These are phyloP conservation scores for Boletus rubropictus DNA, from an alignment of 768 basidiomycete genomes.

Conservation along the genomic window DNA sequence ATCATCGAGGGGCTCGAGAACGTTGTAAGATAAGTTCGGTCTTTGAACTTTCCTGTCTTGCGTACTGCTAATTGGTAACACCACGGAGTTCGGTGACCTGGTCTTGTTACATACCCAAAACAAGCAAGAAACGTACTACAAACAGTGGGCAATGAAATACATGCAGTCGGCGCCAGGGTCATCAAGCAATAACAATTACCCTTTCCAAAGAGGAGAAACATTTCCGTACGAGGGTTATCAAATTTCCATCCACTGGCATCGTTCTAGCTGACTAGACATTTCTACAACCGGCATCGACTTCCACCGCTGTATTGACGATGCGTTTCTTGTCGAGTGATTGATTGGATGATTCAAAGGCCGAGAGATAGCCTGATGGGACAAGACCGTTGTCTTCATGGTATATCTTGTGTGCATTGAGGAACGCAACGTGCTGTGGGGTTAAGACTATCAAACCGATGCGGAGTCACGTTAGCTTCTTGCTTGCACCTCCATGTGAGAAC, in stretches of 20 bases:
- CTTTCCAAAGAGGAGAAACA: constrained; percentile 7
- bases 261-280: constrained; percentile 11
- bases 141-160: constrained; percentile 1
- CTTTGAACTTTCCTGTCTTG: not conserved
- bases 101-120: not conserved
- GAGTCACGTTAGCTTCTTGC: constrained; percentile 9
- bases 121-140: constrained; percentile 15
- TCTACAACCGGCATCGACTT: not conserved
- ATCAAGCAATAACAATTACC: not conserved
- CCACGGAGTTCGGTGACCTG: not conserved
- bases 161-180: not conserved
- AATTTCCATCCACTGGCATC: not conserved
- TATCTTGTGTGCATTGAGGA: constrained; percentile 18
- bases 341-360: constrained; percentile 8
- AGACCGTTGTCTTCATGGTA: constrained; percentile 25
- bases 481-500: constrained; percentile 1
- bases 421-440: constrained; percentile 19
- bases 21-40: constrained; percentile 46
- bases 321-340: constrained; percentile 12
- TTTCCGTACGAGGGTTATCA: not conserved
- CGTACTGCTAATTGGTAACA: not conserved
- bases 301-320: not conserved
- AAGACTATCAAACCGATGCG: constrained; percentile 14
- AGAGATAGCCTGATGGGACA: constrained; percentile 18
- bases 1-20: constrained; percentile 70